Base-by-base conservation (phyloP, 352 stramenopile genomes). In the Phytophthora brassicae region DNA sequence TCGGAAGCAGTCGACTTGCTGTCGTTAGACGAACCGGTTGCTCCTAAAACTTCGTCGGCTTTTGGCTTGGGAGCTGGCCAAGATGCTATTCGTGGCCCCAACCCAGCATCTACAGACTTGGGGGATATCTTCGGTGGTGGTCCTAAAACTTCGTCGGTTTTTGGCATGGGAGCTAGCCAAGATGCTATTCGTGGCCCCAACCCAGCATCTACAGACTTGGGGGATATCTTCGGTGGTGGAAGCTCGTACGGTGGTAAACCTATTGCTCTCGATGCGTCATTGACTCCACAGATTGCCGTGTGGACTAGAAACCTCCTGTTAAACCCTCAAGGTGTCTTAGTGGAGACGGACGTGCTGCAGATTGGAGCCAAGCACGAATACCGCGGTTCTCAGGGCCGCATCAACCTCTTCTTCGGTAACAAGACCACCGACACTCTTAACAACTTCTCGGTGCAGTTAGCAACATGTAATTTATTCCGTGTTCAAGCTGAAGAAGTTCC, bases 361-460 rank as follows among this genome's bases (percentile, higher is more conserved):
- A 86, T 99, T 55, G 95, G 95, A 47, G 84, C 98, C 26, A 98
- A 98, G 66, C 94, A 98, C 59, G 88, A 98, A 69, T 98, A 98
- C 68, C 88, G 95, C 26, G 90, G 89, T n/a, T 89, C 89, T 9
- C 90, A 98, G 64, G 95, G 94, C 17, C 80, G 90, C 38, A 84
- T 99, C 63, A 95, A 89, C n/a, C 72, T 99, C 17, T 98, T 98
- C 72, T 98, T 97, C 66, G 93, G 91, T 60, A 98, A 98, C 79
- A 96, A 98, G 61, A 79, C 59, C 16, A 77, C 69, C 31, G 79
- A 87, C 26, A 72, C 79, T 11, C 67, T 98, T 41, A 75, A 69
- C 16, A 74, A 95, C 44, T 97, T 99, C 70, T 84, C 83, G 9
- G 77, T 93, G 8, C 75, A 81, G 59, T 66, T 98, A 3, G 74